These are phyloP conservation scores for Scopulariopsis brevicaulis DNA, from an alignment of 2,329 filamentous ascomycete genomes.

Conservation along the genomic window DNA sequence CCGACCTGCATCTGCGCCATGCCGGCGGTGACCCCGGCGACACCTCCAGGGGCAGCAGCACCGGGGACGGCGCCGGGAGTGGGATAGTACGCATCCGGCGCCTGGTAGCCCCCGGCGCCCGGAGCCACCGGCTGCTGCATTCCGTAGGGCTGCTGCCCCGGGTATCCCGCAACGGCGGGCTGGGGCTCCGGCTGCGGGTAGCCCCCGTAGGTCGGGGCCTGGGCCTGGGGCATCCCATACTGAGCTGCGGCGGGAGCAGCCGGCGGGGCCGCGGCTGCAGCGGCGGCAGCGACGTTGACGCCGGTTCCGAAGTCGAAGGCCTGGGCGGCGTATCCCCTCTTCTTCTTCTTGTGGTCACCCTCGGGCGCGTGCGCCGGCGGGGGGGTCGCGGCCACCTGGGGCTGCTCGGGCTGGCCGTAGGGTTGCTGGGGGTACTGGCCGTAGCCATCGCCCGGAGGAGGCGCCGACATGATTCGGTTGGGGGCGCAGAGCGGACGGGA, in stretches of 20 bases:
- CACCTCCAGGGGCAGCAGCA: conserved; percentile 26
- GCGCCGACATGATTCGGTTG: conserved; percentile 39
- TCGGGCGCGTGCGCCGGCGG: conserved; percentile 9
- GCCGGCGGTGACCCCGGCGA: conserved; percentile 57
- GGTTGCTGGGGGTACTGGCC: conserved; percentile 33
- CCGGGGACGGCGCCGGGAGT: conserved; percentile 18
- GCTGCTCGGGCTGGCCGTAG: conserved; percentile 27
- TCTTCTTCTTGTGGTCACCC: conserved; percentile 65
- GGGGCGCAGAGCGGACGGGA: neutral
- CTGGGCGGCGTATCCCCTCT: conserved; percentile 86
- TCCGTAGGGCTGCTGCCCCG: conserved; percentile 28
- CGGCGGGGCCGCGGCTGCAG: conserved; percentile 30
- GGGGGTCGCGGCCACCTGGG: conserved; percentile 15
- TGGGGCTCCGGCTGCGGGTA: conserved; percentile 43
- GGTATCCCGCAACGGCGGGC: conserved; percentile 23
- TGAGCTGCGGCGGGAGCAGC: conserved; percentile 37
- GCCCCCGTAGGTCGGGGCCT: conserved; percentile 41
- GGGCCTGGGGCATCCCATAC: conserved; percentile 34
- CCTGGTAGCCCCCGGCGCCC: conserved; percentile 49
- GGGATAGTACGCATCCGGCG: conserved; percentile 56
- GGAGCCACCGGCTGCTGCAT: conserved; percentile 22
- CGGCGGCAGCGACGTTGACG: conserved; percentile 54
- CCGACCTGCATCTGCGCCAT: conserved; percentile 81
- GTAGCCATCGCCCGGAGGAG: conserved; percentile 39
- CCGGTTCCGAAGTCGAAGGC: conserved; percentile 88